Evolutionary conservation across 2,329 filamentous ascomycete species (phyloP), one percentile per base, ranked within the genome.

Genomic region (Trichoderma koningii): DNA sequence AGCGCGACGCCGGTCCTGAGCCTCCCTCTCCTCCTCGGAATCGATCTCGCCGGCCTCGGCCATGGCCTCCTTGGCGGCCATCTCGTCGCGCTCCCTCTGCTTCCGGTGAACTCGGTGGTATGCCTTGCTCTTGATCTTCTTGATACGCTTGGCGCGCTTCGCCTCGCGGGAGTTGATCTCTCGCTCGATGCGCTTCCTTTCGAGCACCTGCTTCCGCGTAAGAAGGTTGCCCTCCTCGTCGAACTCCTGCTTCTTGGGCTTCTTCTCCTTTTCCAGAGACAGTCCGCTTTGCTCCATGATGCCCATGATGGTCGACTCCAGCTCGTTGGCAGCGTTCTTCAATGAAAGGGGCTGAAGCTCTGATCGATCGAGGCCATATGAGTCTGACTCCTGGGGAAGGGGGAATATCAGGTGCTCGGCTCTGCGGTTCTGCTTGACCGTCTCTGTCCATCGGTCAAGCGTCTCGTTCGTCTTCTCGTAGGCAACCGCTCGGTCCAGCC

Each of bases 111-210:
- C 89, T 51, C 93, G 89, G 63, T 94, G 91, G 75, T 96, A 99
- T 0, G 93, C 87, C 77, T 97, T 99, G 75, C 91, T 96, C 83
- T 99, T 99, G 80, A 99, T 99, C 82, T 98, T 98, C 80, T 97
- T 97, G 78, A 99, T 92, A 26, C 95, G 89, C 78, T 93, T 96
- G 7, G 93, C 87, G 64, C 93, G 89, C 50, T 93, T 89, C 73
- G 96, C 90, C 77, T 98, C 94, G 12, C 93, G 86, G 71, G 96
- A 97, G 69, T 94, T 84, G 7, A 97, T 79, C 72, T 98, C 94
- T 70, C 95, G 85, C 68, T 91, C 88, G 75, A 88, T 88, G 14
- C 95, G 88, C 64, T 94, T 84, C 73, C 93, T 87, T 55, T 89
- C 87, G 64, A 89, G 84, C 26, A 91, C 83, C 55, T 89, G 89